Base-by-base conservation (phyloP, 805 yeast species). In the Saccharomycopsis schoenii region DNA sequence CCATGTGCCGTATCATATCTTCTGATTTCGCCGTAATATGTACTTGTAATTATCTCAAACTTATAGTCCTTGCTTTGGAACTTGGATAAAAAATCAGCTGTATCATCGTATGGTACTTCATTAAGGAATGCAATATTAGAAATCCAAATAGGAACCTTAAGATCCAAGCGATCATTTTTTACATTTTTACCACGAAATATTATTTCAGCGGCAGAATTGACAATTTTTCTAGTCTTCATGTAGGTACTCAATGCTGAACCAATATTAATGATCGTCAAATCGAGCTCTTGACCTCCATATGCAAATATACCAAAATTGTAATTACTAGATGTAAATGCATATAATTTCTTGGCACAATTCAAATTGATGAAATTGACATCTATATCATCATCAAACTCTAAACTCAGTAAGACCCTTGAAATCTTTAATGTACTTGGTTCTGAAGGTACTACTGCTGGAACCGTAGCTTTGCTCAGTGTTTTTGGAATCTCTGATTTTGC, bases 281-380 rank as follows among this genome's bases (percentile, higher is more conserved):
- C 92, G 62, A 83, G 83, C 67, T 91, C 96, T 68, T 89, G 83
- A 36, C 98, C 99, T 41, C 97, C 97, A 67, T 76, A 82, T 0
- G 94, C 96, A 71, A 88, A 83, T 1, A 84, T 70, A 24, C 82
- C 80, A 8, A 57, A 55, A 11, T 61, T 57, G 8, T 15, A 10
- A 14, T 24, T 37, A 47, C 51, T 56, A 25, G 52, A 58, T n/a
- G 42, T 36, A 34, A 64, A 64, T 12, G 55, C 60, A 34, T 17
- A 41, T 8, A 62, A 17, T 9, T 34, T 57, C 6, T 39, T 42
- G 12, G n/a, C 17, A n/a, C 58, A 55, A 19, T 58, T 54, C 9
- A 63, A 41, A n/a, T 60, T 55, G 52, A 62, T 50, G 19, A 29
- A 37, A 17, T 47, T 34, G 25, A 61, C 62, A 9, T 41, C 19